A percentile compares a stretch with the other conserved stretches of the same genome.
phyloP scores from a whole-genome alignment of 768 basidiomycete species.

The Coprinopsis marcescibilis region DNA sequence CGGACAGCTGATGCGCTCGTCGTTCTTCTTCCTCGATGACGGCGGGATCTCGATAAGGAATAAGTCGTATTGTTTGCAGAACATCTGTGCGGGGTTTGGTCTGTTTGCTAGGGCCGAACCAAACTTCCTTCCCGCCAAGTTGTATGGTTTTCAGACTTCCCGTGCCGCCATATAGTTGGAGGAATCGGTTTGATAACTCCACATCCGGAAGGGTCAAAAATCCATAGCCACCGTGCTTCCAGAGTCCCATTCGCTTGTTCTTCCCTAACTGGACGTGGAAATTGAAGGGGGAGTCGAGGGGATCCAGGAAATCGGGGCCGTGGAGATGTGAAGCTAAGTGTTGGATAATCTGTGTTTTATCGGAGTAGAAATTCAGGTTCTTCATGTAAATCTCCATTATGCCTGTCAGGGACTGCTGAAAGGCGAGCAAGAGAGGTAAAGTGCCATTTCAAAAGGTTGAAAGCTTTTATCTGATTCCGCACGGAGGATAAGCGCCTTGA shows the following conservation, averaged over 20 bases:
- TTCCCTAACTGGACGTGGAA: constrained; percentile 49
- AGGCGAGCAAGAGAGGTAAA: constrained; percentile 5
- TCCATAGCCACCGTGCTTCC: constrained; percentile 36
- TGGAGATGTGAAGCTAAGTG: constrained; percentile 44
- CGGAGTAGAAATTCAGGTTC: constrained; percentile 27
- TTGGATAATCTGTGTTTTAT: constrained; percentile 24
- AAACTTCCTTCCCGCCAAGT: constrained; percentile 16
- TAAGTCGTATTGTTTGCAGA: constrained; percentile 29
- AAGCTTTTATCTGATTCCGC: neutral
- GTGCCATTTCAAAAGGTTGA: neutral
- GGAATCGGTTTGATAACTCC: constrained; percentile 35
- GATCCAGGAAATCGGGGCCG: constrained; percentile 27
- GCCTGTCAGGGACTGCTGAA: neutral
- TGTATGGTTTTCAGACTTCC: constrained; percentile 14
- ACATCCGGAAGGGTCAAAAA: constrained; percentile 41
- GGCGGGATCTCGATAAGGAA: constrained; percentile 38
- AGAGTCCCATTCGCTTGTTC: constrained; percentile 22
- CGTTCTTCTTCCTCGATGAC: constrained; percentile 28
- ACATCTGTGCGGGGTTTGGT: constrained; percentile 32
- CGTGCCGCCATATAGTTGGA: constrained; percentile 32
- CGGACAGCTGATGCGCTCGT: constrained; percentile 24
- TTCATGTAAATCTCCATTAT: constrained; percentile 39
- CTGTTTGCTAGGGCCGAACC: constrained; percentile 14
- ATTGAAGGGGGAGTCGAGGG: constrained; percentile 33
- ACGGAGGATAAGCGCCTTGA: constrained; percentile 7